phyloP scores from a whole-genome alignment of 2,329 filamentous ascomycete genomes.

The Coniochaeta ligniaria region DNA sequence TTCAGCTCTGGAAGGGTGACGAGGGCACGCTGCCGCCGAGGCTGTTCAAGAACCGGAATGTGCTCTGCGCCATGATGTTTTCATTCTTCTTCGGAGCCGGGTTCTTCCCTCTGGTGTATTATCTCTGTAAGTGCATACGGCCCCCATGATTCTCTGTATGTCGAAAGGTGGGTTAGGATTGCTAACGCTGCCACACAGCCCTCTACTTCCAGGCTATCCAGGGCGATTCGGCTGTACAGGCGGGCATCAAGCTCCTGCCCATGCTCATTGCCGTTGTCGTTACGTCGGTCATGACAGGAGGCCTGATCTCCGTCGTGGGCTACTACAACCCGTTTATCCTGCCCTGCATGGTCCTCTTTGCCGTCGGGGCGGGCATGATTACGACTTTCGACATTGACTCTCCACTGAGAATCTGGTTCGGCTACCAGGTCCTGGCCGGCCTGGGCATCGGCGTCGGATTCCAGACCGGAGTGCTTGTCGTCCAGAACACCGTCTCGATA shows the following conservation, averaged over 20 bases:
- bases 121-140: constrained; percentile 32
- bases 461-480: constrained; percentile 39
- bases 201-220: constrained; percentile 49
- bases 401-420: constrained; percentile 43
- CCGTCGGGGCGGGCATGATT: constrained; percentile 46
- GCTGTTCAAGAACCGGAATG: constrained; percentile 37
- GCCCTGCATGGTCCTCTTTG: constrained; percentile 24
- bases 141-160: background rate
- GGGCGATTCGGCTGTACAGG: constrained; percentile 42
- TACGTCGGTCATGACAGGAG: constrained; percentile 23
- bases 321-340: constrained; percentile 38
- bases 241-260: constrained; percentile 48
- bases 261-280: constrained; percentile 44
- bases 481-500: constrained; percentile 43
- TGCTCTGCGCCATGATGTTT: constrained; percentile 31
- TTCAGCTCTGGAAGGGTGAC: constrained; percentile 38
- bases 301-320: constrained; percentile 23
- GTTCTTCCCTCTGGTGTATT: constrained; percentile 48
- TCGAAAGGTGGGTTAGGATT: background rate
- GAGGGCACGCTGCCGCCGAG: constrained; percentile 40
- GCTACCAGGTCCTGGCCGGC: constrained; percentile 49
- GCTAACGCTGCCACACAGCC: constrained; percentile 23
- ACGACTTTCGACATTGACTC: constrained; percentile 43
- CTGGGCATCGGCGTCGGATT: constrained; percentile 43
- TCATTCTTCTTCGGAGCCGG: constrained; percentile 40